phyloP scores from a whole-genome alignment of 805 yeast genomes.

The Starmerella riodocensis region DNA sequence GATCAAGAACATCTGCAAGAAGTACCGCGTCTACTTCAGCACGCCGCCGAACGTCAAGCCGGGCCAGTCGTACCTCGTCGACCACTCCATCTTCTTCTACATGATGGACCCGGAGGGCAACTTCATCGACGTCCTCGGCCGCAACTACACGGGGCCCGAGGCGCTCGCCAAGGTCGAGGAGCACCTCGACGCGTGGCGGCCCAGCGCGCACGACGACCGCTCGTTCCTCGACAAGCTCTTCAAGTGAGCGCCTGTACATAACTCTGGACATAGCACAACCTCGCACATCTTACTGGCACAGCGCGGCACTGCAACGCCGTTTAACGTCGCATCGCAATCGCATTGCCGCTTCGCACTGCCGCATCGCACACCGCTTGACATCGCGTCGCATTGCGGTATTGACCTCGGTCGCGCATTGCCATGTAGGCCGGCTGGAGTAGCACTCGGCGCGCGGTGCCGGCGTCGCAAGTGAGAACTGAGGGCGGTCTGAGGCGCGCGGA shows the following conservation, averaged over 20 bases:
- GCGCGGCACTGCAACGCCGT: too few species aligned
- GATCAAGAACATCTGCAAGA: constrained; percentile 73
- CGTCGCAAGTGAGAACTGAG: too few species aligned
- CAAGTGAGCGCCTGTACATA: constrained; percentile 3
- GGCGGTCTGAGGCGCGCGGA: too few species aligned
- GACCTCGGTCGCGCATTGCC: too few species aligned
- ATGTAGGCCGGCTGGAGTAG: too few species aligned
- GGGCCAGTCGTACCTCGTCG: constrained; percentile 92
- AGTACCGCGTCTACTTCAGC: constrained; percentile 89
- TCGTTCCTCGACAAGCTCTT: constrained; percentile 16
- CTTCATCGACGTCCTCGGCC: constrained; percentile 86
- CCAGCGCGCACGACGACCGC: constrained; percentile 26
- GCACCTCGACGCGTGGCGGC: constrained; percentile 63
- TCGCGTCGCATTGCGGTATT: too few species aligned
- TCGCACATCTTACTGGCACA: too few species aligned
- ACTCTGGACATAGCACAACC: too few species aligned
- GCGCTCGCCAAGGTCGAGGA: constrained; percentile 66
- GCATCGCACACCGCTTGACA: too few species aligned
- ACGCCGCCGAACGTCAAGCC: constrained; percentile 90
- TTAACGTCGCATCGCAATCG: too few species aligned
- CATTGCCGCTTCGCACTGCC: too few species aligned
- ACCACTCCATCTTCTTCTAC: constrained; percentile 93
- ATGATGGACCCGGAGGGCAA: constrained; percentile 98
- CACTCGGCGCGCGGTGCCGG: too few species aligned
- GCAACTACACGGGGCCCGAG: constrained; percentile 67